A percentile compares a stretch with the other conserved stretches of the same genome.
phyloP scores from a whole-genome alignment of 73 alveolate species.

The Paramecium caudatum region DNA sequence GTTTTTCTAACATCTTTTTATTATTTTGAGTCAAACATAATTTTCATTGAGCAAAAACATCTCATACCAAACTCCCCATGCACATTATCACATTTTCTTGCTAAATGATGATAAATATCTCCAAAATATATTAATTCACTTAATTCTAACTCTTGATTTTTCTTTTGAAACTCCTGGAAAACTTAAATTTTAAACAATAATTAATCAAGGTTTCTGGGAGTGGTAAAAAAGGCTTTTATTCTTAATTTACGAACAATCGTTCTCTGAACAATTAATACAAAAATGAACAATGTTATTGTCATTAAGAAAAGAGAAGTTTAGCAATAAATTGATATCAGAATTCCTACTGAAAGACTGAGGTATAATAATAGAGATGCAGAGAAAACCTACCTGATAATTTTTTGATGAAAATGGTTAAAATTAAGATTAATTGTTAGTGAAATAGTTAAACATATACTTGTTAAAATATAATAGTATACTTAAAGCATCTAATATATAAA shows the following conservation, averaged over 20 bases:
- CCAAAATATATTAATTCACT: conserved; percentile 32
- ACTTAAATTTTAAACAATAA: neutral
- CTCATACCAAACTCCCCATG: conserved; percentile 35
- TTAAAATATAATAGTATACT: neutral
- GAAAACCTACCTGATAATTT: neutral
- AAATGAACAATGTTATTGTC: no score
- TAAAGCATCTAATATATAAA: neutral
- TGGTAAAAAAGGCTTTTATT: neutral
- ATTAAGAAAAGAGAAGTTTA: neutral
- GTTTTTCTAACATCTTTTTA: conserved; percentile 19
- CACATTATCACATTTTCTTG: neutral
- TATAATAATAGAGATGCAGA: neutral
- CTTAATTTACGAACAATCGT: neutral
- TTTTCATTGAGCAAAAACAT: conserved; percentile 38
- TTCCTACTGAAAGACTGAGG: neutral
- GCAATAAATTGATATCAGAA: neutral
- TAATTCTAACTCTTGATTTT: neutral
- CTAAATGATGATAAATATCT: conserved; percentile 24
- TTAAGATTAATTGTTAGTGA: neutral
- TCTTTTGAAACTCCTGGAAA: neutral
- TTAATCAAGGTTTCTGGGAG: neutral
- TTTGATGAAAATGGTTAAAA: neutral
- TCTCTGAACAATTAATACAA: neutral
- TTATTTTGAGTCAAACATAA: neutral
- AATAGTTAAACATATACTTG: neutral